Conservation (phyloP, 1,284 basidiomycete species). For the Apiotrichum sp. region DNA sequence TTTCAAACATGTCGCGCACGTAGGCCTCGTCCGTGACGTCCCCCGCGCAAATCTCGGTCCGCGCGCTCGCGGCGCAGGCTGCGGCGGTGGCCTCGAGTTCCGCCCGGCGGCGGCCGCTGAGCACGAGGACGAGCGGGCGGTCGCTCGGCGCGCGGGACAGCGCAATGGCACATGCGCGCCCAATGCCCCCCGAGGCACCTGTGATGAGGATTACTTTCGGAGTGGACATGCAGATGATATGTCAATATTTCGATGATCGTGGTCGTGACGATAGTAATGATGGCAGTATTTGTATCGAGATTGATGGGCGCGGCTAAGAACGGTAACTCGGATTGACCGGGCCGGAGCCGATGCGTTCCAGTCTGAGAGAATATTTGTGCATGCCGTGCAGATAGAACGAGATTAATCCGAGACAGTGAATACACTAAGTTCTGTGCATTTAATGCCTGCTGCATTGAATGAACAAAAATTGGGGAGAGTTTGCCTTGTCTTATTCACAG, state of each 20-base stretch:
- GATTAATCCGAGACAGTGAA: too few relatives aligned
- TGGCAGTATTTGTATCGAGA: too few relatives aligned
- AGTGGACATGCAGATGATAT: not conserved
- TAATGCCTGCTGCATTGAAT: too few relatives aligned
- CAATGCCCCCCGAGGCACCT: constrained; percentile 50
- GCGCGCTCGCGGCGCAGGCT: constrained; percentile 29
- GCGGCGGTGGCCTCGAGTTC: constrained; percentile 57
- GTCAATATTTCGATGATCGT: not conserved
- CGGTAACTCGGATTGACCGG: too few relatives aligned
- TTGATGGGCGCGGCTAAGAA: too few relatives aligned
- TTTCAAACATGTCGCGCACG: constrained; percentile 52
- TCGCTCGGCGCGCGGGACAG: constrained; percentile 54
- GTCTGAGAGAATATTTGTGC: too few relatives aligned
- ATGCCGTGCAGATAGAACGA: too few relatives aligned
- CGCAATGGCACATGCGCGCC: constrained; percentile 52
- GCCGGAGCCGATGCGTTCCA: too few relatives aligned
- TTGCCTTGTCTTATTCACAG: too few relatives aligned
- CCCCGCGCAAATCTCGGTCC: constrained; percentile 51
- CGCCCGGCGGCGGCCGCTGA: constrained; percentile 56
- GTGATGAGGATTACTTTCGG: constrained; percentile 41
- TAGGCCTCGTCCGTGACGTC: constrained; percentile 51
- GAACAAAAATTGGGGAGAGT: too few relatives aligned
- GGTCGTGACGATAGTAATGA: too few relatives aligned
- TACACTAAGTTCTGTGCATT: too few relatives aligned
- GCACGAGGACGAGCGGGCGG: constrained; percentile 51